A percentile compares a stretch with the other conserved stretches of the same genome.
Evolutionary conservation across 1,139 yeast genomes (phyloP).

Genomic region (Groenewaldozyma sp.): DNA sequence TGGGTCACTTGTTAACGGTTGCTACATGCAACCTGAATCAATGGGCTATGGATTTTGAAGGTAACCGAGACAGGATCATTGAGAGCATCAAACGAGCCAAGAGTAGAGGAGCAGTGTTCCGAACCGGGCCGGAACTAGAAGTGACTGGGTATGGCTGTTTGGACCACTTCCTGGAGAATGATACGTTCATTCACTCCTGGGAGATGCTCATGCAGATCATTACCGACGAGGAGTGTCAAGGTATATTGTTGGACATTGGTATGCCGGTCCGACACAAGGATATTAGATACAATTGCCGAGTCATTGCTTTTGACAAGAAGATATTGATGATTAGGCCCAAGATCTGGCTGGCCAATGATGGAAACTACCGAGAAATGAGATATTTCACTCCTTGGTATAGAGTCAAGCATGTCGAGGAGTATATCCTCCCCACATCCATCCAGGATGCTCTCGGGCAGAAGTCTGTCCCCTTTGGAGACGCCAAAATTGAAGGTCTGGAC

Average conservation of each 20-base stretch:
- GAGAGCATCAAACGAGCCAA: constrained; percentile 76
- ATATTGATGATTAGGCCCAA: constrained; percentile 87
- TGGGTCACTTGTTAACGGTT: constrained; percentile 48
- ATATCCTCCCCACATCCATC: constrained; percentile 59
- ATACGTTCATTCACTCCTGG: constrained; percentile 86
- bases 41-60: constrained; percentile 98
- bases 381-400: constrained; percentile 92
- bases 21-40: constrained; percentile 73
- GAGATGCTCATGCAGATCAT: constrained; percentile 80
- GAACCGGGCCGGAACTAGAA: constrained; percentile 97
- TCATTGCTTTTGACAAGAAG: constrained; percentile 68
- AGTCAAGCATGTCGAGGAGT: constrained; percentile 63
- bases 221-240: constrained; percentile 54
- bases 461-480: constrained; percentile 78
- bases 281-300: constrained; percentile 83
- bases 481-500: constrained; percentile 71
- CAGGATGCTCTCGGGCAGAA: constrained; percentile 46
- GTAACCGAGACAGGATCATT: constrained; percentile 83
- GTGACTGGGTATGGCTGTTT: constrained; percentile 86
- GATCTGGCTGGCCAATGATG: constrained; percentile 88
- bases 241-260: constrained; percentile 80
- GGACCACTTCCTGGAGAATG: constrained; percentile 87
- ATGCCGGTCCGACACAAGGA: constrained; percentile 87
- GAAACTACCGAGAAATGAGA: constrained; percentile 96
- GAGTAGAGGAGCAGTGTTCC: constrained; percentile 58